These are phyloP conservation scores for Tricholomella constricta DNA, from an alignment of 768 basidiomycete genomes.

Conservation along the genomic window DNA sequence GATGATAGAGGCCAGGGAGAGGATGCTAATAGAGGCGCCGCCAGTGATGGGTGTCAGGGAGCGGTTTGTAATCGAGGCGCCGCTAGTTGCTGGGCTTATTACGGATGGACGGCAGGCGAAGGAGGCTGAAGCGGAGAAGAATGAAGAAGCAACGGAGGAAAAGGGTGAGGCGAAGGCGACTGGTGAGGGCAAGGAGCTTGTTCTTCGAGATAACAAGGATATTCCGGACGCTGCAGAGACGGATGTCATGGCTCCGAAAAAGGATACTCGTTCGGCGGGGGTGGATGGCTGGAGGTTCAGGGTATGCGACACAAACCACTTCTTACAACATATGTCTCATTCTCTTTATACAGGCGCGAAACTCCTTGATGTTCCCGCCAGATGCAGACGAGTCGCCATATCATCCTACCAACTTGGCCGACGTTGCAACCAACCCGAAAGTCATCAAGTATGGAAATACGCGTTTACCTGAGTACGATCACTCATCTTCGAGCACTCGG, in stretches of 20 bases:
- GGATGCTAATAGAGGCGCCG: constrained; percentile 71
- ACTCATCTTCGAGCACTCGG: constrained; percentile 40
- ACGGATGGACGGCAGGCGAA: constrained; percentile 32
- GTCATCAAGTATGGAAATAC: constrained; percentile 81
- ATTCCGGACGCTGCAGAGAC: constrained; percentile 32
- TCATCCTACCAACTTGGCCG: constrained; percentile 41
- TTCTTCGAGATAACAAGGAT: constrained; percentile 26
- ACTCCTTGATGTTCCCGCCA: constrained; percentile 93
- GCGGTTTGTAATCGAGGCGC: constrained; percentile 63
- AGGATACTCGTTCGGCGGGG: constrained; percentile 68
- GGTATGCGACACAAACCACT: constrained; percentile 38
- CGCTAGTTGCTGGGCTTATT: constrained; percentile 57
- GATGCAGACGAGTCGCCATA: constrained; percentile 89
- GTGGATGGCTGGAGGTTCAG: constrained; percentile 87
- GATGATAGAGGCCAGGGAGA: constrained; percentile 70
- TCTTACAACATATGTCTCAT: constrained; percentile 4
- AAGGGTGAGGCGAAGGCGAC: constrained; percentile 24
- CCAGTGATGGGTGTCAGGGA: constrained; percentile 65
- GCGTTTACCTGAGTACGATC: constrained; percentile 74
- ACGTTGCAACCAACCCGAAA: constrained; percentile 44
- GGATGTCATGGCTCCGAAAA: constrained; percentile 82
- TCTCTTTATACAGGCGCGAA: constrained; percentile 71
- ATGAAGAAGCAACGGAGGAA: constrained; percentile 23
- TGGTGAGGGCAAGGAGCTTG: constrained; percentile 24
- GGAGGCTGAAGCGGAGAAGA: constrained; percentile 24